phyloP scores from a whole-genome alignment of 768 basidiomycete genomes.

The Sarcomyxa edulis region DNA sequence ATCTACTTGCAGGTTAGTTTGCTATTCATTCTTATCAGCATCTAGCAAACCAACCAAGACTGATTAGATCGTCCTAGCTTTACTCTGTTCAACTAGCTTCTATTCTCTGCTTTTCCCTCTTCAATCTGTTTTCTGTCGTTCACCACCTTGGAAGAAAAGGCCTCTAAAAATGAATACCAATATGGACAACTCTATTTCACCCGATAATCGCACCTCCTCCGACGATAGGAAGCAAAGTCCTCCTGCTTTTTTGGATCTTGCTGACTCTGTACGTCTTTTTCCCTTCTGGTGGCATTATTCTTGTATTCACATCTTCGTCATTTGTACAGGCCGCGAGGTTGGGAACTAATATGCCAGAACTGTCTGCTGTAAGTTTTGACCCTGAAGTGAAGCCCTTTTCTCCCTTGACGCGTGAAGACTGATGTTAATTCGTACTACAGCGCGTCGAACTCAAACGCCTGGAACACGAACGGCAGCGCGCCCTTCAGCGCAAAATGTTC shows the following conservation, averaged over 20 bases:
- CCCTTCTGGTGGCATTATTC: conserved; percentile 12
- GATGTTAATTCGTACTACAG: conserved; percentile 30
- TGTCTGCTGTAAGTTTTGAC: conserved; percentile 69
- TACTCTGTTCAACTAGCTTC: conserved; percentile 62
- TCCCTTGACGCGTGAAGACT: conserved; percentile 1
- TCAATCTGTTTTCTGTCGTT: conserved; percentile 52
- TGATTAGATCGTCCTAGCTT: conserved; percentile 36
- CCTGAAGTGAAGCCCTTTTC: conserved; percentile 3
- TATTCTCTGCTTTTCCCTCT: conserved; percentile 45
- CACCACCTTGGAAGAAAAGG: conserved; percentile 48
- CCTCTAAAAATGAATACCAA: conserved; percentile 57
- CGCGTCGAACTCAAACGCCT: conserved; percentile 88
- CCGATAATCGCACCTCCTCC: conserved; percentile 62
- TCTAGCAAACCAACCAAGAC: conserved; percentile 15
- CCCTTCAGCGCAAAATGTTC: conserved; percentile 81
- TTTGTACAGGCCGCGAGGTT: conserved; percentile 66
- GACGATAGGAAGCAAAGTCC: conserved; percentile 83
- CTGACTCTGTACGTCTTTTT: conserved; percentile 71
- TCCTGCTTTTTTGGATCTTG: conserved; percentile 89
- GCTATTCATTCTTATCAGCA: conserved; percentile 13
- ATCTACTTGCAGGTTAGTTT: conserved; percentile 63
- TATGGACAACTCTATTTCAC: conserved; percentile 64
- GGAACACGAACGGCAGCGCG: conserved; percentile 88
- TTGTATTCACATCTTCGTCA: conserved; percentile 14
- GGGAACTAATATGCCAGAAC: conserved; percentile 82